Conservation (phyloP, 192 early-diverging fungal genomes). For the Backusella tuberculispora region DNA sequence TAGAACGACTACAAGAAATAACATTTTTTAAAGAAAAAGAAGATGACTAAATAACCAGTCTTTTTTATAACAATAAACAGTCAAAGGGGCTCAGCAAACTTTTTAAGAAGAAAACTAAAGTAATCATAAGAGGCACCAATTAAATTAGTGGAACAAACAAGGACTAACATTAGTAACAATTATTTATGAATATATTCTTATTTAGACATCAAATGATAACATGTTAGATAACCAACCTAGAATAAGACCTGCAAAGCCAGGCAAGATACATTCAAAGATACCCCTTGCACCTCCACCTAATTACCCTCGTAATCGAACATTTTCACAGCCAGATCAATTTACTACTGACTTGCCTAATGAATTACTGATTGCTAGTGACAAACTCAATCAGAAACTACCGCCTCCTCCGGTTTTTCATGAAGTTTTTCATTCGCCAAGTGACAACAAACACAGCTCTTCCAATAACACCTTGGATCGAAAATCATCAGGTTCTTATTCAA, state of each 20-base stretch:
- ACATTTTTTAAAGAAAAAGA: not conserved
- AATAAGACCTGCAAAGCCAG: conserved; percentile 6
- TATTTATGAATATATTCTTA: not conserved
- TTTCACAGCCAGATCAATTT: conserved; percentile 12
- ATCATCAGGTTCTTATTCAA: conserved; percentile 23
- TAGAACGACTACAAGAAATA: not conserved
- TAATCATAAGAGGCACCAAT: conserved; percentile 20
- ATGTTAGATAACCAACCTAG: conserved; percentile 22
- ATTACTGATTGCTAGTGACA: not conserved
- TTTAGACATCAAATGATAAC: conserved; percentile 9
- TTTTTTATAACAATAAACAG: not conserved
- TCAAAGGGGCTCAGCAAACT: conserved; percentile 23
- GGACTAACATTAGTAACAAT: not conserved
- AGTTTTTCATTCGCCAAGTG: not conserved
- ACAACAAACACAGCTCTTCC: not conserved
- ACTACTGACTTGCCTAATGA: not conserved
- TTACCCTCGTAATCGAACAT: not conserved
- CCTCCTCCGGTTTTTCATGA: not conserved
- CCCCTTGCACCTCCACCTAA: conserved; percentile 27
- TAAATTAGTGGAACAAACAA: conserved; percentile 14
- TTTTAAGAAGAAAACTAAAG: conserved; percentile 27
- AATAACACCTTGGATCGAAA: conserved; percentile 4
- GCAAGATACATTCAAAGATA: conserved; percentile 16
- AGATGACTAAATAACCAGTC: not conserved
- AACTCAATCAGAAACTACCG: not conserved